phyloP scores from a whole-genome alignment of 305 asterid species.

The Salvia sclarea region DNA sequence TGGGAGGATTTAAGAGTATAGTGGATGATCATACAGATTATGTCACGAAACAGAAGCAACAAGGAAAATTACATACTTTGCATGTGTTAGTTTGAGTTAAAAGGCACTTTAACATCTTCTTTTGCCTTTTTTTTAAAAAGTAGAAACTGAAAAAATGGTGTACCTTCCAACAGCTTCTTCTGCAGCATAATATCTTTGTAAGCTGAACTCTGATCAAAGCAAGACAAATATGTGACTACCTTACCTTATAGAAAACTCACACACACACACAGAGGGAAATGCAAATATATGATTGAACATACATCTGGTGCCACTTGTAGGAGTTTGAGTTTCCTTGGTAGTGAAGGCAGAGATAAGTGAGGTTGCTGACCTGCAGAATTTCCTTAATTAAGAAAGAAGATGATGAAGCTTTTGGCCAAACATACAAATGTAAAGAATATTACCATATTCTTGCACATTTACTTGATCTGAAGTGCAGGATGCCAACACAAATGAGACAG shows the following conservation, averaged over 20 bases:
- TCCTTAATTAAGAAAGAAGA: neutral
- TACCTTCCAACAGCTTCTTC: constrained; percentile 48
- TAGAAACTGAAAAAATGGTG: neutral
- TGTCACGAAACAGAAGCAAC: neutral
- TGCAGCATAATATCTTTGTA: constrained; percentile 28
- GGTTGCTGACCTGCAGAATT: constrained; percentile 36
- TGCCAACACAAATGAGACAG: constrained; percentile 34
- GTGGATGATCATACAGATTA: neutral
- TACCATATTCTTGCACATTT: constrained; percentile 32
- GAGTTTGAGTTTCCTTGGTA: constrained; percentile 57
- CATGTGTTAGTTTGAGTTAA: constrained; percentile 14
- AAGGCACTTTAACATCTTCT: constrained; percentile 9
- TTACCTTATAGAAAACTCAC: too few species aligned
- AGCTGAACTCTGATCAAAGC: constrained; percentile 21
- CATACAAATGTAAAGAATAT: constrained; percentile 23
- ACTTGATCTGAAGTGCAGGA: constrained; percentile 43
- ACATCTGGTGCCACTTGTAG: constrained; percentile 42
- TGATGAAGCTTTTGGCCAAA: neutral
- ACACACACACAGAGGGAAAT: neutral
- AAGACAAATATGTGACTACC: too few species aligned
- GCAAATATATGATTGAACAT: neutral
- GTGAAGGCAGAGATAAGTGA: constrained; percentile 26
- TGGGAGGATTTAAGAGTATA: neutral
- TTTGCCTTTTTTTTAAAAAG: constrained; percentile 12
- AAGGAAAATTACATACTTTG: neutral